These are phyloP conservation scores for Xylaria palmicola DNA, from an alignment of 495 filamentous ascomycete species.

Conservation along the genomic window DNA sequence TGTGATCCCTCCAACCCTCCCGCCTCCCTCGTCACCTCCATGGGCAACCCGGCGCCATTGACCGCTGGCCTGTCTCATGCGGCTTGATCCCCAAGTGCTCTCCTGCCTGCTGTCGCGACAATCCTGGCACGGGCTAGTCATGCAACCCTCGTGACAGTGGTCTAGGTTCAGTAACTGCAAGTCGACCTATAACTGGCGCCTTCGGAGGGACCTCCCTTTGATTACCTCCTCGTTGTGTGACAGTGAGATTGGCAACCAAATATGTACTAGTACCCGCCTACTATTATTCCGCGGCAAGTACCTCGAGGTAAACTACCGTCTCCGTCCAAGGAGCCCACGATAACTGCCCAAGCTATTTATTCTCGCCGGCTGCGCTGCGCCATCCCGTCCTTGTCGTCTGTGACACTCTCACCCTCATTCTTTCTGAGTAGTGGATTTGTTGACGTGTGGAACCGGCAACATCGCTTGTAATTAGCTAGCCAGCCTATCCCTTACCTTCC, in stretches of 20 bases:
- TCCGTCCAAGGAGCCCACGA: not conserved
- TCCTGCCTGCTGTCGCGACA: not conserved
- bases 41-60: slow-evolving; percentile 7
- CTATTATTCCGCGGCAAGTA: not conserved
- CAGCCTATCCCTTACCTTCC: slow-evolving; percentile 9
- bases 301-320: not conserved
- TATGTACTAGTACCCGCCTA: not conserved
- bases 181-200: slow-evolving; percentile 17
- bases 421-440: slow-evolving; percentile 10
- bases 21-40: not conserved
- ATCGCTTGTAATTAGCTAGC: slow-evolving; percentile 23
- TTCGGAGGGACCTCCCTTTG: slow-evolving; percentile 17
- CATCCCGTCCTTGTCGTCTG: slow-evolving; percentile 24
- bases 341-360: not conserved
- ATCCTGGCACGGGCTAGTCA: slow-evolving; percentile 11
- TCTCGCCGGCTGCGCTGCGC: slow-evolving; percentile 7
- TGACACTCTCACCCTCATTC: slow-evolving; percentile 11
- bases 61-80: slow-evolving; percentile 15
- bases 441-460: slow-evolving; percentile 23
- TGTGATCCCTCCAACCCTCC: not conserved
- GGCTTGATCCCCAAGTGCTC: slow-evolving; percentile 8
- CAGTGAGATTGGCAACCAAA: slow-evolving; percentile 32
- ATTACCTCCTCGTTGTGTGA: slow-evolving; percentile 25
- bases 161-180: slow-evolving; percentile 24
- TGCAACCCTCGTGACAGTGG: slow-evolving; percentile 17